Base-by-base conservation (phyloP, 805 yeast species). In the Saturnispora galanensis region DNA sequence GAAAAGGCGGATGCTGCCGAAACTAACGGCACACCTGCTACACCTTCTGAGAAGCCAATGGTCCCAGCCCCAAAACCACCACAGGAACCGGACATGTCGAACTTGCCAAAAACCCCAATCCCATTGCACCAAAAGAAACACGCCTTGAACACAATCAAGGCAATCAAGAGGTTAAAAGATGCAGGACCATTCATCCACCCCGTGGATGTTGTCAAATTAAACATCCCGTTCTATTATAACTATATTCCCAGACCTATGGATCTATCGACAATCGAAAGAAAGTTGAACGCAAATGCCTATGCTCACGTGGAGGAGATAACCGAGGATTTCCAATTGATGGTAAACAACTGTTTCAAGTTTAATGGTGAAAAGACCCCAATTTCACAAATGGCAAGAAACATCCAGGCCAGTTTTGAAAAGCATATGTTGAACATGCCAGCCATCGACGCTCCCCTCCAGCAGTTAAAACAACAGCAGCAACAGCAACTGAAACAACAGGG, bases 381-480 rank as follows among this genome's bases (percentile, higher is more conserved):
- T 51, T 77, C 97, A 2, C 84, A 82, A 59, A 90, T 93, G 97
- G 97, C 86, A 17, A 76, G 81, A 56, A 85, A 83, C 61, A 75
- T 93, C 40, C 93, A 87, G 63, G 93, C 95, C 2, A 81, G 90
- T 53, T 93, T 93, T 59, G 95, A 86, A 58, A 89, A 89, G 56
- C 96, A 90, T 61, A 78, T 88, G 80, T 72, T 85, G 50, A 86
- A 88, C 63, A 80, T 89, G 79, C 98, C 98, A 3, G 77, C 88
- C 3, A 71, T 63, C 44, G 79, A 74, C 6, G 47, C 57, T 6
- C 66, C 71, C 39, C 47, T 26, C 29, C 41, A 44, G n/a, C 40
- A 36, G 29, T 35, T 32, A 11, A 35, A 31, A 29, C 34, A 38
- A 21, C 37, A 31, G 45, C 50, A 32, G 52, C 55, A 10, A 50